Base-by-base conservation (phyloP, 2,329 filamentous ascomycete species). In the Colletotrichum salicis region DNA sequence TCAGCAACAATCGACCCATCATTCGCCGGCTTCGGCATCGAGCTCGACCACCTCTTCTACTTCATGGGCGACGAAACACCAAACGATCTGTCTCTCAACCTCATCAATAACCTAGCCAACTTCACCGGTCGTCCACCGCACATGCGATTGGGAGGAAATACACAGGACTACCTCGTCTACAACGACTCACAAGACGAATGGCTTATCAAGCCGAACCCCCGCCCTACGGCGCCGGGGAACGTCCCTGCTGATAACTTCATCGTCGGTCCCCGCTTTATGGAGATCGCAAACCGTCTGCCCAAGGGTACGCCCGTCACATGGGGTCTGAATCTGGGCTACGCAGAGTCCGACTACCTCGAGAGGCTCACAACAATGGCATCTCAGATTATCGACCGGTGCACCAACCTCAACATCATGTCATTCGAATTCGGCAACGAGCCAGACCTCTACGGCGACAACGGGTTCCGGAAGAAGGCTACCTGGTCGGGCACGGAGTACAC, bases 21-120 rank as follows among this genome's bases (percentile, higher is more conserved):
- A n/a, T 71, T 71, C 27, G 69, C 69, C 22, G 69, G 69, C 59
- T 71, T 71, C 45, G 69, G 69, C 15, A 71, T 71, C 41, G 69
- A 71, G 45, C 59, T 69, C 19, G 69, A 71, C 55, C 69, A 71
- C 48, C 65, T 71, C 54, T 71, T 60, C 54, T 69, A 71, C 55
- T 71, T 71, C 48, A 71, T 71, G 69, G 69, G 69, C 41, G 65
- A 71, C 19, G 65, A 69, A 27, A 71, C 69, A 19, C 69, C 69
- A 15, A 71, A 71, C 29, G 69, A 71, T 4, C 45, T 71, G 5
- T 55, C 65, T 15, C 31, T 71, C 6, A 71, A 71, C 12, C 69
- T 71, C 22, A 41, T 71, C 12, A 29, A 51, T 7, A 69, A 71
- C 27, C 65, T 71, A 13, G 65, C 69, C 41, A 60, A 69, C 33